Conservation (phyloP, 192 early-diverging fungal species). For the Oehlia diaphana region DNA sequence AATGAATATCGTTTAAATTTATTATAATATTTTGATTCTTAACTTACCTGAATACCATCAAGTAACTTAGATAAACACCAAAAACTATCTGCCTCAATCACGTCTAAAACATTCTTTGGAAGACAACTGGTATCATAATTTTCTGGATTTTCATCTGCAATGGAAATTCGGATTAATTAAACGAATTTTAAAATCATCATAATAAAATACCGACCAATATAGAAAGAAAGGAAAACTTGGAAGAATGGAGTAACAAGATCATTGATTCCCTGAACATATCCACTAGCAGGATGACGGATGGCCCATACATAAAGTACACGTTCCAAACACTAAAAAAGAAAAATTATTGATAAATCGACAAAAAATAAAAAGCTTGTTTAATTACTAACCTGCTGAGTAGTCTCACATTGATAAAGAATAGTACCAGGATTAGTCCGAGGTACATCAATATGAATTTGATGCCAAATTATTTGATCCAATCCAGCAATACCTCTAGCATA, state of each 20-base stretch:
- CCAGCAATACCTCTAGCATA: slow-evolving; percentile 75
- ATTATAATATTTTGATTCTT: not conserved
- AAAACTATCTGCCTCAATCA: slow-evolving; percentile 93
- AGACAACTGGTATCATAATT: slow-evolving; percentile 51
- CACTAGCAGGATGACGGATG: slow-evolving; percentile 95
- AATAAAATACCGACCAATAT: slow-evolving; percentile 50
- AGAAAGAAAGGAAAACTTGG: slow-evolving; percentile 81
- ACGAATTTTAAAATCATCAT: not conserved
- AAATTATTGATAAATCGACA: not conserved
- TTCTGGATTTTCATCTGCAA: slow-evolving; percentile 54
- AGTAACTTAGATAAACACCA: slow-evolving; percentile 96
- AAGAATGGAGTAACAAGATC: slow-evolving; percentile 97
- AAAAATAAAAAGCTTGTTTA: not conserved
- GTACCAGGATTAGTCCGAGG: slow-evolving; percentile 87
- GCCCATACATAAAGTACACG: slow-evolving; percentile 97
- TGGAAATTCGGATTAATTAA: not conserved
- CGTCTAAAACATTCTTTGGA: slow-evolving; percentile 55
- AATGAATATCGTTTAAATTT: not conserved
- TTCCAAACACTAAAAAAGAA: slow-evolving; percentile 69
- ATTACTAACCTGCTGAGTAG: slow-evolving; percentile 72
- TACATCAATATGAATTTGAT: slow-evolving; percentile 97
- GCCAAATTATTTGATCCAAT: slow-evolving; percentile 85
- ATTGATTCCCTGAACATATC: slow-evolving; percentile 99
- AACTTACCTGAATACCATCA: slow-evolving; percentile 87
- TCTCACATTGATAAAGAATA: slow-evolving; percentile 75